A percentile compares a stretch with the other conserved stretches of the same genome.
Evolutionary conservation across 164 flowering plant genomes (phyloP).

Genomic region (Aristolochia fimbriata): DNA sequence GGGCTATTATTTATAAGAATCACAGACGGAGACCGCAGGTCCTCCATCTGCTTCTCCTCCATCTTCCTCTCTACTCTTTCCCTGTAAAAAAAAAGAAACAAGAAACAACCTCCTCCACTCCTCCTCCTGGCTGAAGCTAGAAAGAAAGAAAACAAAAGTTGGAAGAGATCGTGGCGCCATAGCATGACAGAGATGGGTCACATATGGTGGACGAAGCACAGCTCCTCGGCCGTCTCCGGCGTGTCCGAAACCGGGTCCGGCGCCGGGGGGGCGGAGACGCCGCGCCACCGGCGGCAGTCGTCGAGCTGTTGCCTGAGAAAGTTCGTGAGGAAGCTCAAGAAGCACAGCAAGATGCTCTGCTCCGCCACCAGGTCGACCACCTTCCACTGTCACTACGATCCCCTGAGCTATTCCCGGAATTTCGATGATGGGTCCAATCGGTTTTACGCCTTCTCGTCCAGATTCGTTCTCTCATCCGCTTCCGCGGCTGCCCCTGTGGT

Average conservation of each 20-base stretch:
- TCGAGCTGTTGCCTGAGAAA: conserved; percentile 14
- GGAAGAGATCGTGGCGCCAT: no score
- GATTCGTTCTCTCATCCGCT: conserved; percentile 25
- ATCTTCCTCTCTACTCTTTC: no score
- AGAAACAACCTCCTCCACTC: no score
- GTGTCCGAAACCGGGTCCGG: conserved; percentile 4
- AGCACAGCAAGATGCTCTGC: conserved; percentile 18
- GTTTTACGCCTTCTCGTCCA: conserved; percentile 46
- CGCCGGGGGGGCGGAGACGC: conserved; percentile 1
- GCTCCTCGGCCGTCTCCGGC: conserved; percentile 7
- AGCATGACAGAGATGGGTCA: conserved; percentile 21
- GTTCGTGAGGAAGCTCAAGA: conserved; percentile 39
- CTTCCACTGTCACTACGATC: conserved; percentile 48
- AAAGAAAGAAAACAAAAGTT: not conserved
- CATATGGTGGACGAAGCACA: conserved; percentile 22
- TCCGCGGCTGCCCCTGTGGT: conserved; percentile 12
- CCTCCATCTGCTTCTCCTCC: not conserved
- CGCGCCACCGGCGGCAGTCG: not conserved
- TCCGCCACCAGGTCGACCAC: conserved; percentile 14
- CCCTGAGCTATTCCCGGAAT: conserved; percentile 52
- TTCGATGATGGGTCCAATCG: conserved; percentile 34
- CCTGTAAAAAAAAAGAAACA: not conserved
- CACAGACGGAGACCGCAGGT: no score
- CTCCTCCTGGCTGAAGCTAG: no score
- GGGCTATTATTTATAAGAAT: no score